Evolutionary conservation across 2,329 filamentous ascomycete genomes (phyloP), one percentile per base, ranked within the genome.

Genomic region (Verticillium zaregamsianum): DNA sequence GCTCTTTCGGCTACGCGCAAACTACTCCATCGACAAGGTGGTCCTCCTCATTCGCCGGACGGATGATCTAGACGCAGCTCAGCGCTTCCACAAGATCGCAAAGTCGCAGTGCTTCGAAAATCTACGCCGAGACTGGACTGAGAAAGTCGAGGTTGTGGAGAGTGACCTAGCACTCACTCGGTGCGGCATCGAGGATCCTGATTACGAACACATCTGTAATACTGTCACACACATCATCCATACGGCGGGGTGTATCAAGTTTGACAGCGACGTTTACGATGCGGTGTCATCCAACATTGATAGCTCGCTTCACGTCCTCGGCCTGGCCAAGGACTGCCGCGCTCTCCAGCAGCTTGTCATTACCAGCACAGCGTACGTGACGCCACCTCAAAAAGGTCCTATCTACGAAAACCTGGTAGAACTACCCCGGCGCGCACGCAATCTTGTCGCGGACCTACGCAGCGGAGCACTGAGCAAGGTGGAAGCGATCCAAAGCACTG

Each of bases 291-390:
- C 62, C 11, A 65, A 65, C 15, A 57, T 64, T 7, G 59, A 59
- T 25, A 58, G 55, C 7, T 61, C 62, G 31, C 57, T 64, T 40
- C 64, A 65, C 8, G 57, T 65, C 6, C 54, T 65, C 8, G 40
- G 40, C 5, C 31, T 65, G 4, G 59, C 64, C 7, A 55, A 62
- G 20, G 14, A 33, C 3, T 64, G 62, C 12, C 23, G 35, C 5
- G 25, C 33, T 5, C 55, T 65, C 9, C 56, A 40, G 12, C 58
- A 59, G 33, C 58, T 65, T 17, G 59, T 65, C 35, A 52, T 61
- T n/a, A 63, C 60, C 9, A 65, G 61, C n/a, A 65, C 61, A 3
- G 61, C 58, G 28, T 64, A 64, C 23, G 63, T 65, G n/a, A 62
- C 61, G 1, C 61, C 59, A 64, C 64, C 8, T 28, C 25, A 28